Conservation (phyloP, 2,329 filamentous ascomycete species). For the Xylariaceae sp. region DNA sequence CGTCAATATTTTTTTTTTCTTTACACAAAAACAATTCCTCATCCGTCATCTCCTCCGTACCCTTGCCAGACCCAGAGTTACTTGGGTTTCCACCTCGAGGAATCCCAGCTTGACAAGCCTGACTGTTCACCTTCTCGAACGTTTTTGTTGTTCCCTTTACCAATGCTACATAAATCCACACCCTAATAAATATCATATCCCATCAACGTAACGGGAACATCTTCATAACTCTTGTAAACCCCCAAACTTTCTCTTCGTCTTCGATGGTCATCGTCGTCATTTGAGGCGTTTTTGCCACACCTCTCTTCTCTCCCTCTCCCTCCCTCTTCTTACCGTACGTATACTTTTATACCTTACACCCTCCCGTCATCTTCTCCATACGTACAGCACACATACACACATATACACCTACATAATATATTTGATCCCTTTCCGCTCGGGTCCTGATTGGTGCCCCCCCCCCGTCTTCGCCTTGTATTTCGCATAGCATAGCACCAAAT, state of each 20-base stretch:
- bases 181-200: background rate
- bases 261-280: constrained; percentile 14
- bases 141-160: background rate
- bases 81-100: background rate
- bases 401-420: constrained; percentile 11
- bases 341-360: constrained; percentile 1
- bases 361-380: constrained; percentile 20
- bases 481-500: constrained; percentile 8
- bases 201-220: background rate
- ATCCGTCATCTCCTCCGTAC: background rate
- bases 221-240: constrained; percentile 13
- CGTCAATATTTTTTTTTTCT: background rate
- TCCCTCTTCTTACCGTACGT: background rate
- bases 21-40: background rate
- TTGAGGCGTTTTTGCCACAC: constrained; percentile 15
- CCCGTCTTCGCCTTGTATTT: constrained; percentile 16
- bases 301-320: background rate
- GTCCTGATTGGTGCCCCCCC: constrained; percentile 24
- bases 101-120: background rate
- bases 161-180: background rate
- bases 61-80: background rate
- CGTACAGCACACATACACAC: too few species aligned
- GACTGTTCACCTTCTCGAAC: background rate
- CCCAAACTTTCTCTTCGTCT: constrained; percentile 15
- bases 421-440: constrained; percentile 11